Evolutionary conservation across 2,329 filamentous ascomycete species (phyloP).

Genomic region (Cytospora mali): DNA sequence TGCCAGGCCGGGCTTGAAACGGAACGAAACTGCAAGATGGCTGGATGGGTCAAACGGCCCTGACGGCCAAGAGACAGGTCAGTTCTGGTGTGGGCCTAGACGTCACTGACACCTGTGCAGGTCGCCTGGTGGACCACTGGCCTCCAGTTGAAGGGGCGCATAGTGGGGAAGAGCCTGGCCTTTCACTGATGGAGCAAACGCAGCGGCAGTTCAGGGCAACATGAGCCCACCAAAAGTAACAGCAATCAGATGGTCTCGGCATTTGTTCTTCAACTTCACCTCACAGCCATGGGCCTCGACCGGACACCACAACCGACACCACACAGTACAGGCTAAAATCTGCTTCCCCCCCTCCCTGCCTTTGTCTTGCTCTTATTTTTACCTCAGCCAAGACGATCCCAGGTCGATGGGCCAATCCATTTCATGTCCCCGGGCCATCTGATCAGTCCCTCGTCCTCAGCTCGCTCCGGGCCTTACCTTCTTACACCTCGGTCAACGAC

Average conservation of each 20-base stretch:
- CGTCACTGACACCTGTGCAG: not conserved
- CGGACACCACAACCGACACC: not conserved
- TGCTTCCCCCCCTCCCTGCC: not conserved
- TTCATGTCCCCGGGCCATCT: constrained; percentile 3
- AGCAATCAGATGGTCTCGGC: too few relatives aligned
- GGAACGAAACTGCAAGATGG: not conserved
- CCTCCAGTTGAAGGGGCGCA: not conserved
- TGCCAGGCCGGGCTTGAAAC: not conserved
- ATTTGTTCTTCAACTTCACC: not conserved
- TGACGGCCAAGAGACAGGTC: not conserved
- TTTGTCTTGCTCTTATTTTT: not conserved
- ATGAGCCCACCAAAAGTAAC: too few relatives aligned
- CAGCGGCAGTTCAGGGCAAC: not conserved
- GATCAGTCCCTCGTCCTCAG: constrained; percentile 10
- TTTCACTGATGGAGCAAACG: not conserved
- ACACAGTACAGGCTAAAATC: too few relatives aligned
- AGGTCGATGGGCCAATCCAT: constrained; percentile 12
- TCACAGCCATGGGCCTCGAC: not conserved
- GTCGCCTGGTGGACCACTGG: not conserved
- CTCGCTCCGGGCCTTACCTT: constrained; percentile 12
- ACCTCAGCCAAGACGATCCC: not conserved
- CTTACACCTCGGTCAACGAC: constrained; percentile 5
- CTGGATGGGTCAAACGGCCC: not conserved
- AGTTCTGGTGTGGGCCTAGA: not conserved
- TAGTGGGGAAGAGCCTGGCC: not conserved